These are phyloP conservation scores for Paracamarosporium sp. DNA, from an alignment of 2,329 filamentous ascomycete species.

Conservation along the genomic window DNA sequence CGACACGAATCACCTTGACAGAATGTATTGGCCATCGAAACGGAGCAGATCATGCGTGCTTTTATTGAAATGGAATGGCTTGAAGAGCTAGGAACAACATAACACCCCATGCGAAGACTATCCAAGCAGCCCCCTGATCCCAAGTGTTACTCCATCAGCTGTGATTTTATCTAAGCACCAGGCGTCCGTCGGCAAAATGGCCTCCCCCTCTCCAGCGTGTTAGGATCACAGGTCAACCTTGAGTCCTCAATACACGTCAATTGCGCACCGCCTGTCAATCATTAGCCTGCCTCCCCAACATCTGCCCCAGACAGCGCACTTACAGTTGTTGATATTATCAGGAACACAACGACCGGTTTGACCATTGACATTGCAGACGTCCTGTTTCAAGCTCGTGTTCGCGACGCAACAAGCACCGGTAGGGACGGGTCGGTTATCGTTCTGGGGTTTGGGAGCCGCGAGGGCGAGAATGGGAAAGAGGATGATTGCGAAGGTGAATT, in stretches of 20 bases:
- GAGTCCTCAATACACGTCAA: constrained; percentile 38
- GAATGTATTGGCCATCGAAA: too few species aligned
- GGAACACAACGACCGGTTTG: constrained; percentile 34
- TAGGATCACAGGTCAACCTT: constrained; percentile 29
- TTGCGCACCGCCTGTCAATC: constrained; percentile 23
- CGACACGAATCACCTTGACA: too few species aligned
- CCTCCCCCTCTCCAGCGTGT: constrained; percentile 30
- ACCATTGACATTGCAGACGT: constrained; percentile 38
- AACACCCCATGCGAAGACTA: too few species aligned
- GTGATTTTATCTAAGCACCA: too few species aligned
- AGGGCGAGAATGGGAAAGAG: constrained; percentile 27
- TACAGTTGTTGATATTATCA: constrained; percentile 30
- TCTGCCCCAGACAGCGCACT: constrained; percentile 5
- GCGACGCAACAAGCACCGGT: constrained; percentile 32
- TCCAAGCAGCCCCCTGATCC: too few species aligned
- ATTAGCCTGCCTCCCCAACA: neutral
- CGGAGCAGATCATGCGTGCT: too few species aligned
- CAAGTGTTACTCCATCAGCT: too few species aligned
- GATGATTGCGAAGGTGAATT: constrained; percentile 27
- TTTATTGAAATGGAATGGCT: too few species aligned
- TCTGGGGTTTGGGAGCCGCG: constrained; percentile 27
- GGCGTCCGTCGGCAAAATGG: constrained; percentile 19
- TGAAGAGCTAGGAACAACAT: too few species aligned
- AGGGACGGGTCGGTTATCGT: constrained; percentile 31
- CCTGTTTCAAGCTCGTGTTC: constrained; percentile 37